A percentile compares a stretch with the other conserved stretches of the same genome.
phyloP scores from a whole-genome alignment of 495 filamentous ascomycete genomes.

The Glutinoglossum americanum region DNA sequence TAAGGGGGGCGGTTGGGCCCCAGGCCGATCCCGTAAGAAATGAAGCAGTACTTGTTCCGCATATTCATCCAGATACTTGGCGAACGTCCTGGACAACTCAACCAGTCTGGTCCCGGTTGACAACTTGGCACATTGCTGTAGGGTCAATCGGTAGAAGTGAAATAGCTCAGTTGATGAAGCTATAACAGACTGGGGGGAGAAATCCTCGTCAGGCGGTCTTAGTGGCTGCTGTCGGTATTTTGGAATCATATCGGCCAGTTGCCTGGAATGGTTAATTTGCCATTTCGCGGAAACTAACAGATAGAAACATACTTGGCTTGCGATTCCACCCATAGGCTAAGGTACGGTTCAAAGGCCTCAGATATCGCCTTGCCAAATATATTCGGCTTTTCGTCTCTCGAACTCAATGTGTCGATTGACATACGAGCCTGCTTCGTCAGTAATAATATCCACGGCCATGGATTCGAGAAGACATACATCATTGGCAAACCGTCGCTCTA shows the following conservation, averaged over 20 bases:
- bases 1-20: slow-evolving; percentile 29
- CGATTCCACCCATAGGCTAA: slow-evolving; percentile 90
- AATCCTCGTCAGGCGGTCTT: slow-evolving; percentile 69
- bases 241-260: slow-evolving; percentile 66
- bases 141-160: slow-evolving; percentile 75
- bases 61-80: slow-evolving; percentile 89
- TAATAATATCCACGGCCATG: background rate
- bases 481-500: slow-evolving; percentile 65
- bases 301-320: slow-evolving; percentile 45
- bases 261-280: slow-evolving; percentile 15
- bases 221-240: slow-evolving; percentile 75
- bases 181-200: slow-evolving; percentile 73
- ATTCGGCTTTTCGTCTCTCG: slow-evolving; percentile 50
- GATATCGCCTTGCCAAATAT: slow-evolving; percentile 86
- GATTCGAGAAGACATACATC: slow-evolving; percentile 22
- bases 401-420: slow-evolving; percentile 84
- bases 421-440: slow-evolving; percentile 30
- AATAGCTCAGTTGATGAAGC: slow-evolving; percentile 91
- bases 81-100: slow-evolving; percentile 66
- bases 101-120: slow-evolving; percentile 73
- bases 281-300: background rate
- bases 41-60: slow-evolving; percentile 76
- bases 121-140: slow-evolving; percentile 89
- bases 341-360: slow-evolving; percentile 89
- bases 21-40: slow-evolving; percentile 32